Evolutionary conservation across 306 rosid species (phyloP).

Genomic region (Prunus mira): DNA sequence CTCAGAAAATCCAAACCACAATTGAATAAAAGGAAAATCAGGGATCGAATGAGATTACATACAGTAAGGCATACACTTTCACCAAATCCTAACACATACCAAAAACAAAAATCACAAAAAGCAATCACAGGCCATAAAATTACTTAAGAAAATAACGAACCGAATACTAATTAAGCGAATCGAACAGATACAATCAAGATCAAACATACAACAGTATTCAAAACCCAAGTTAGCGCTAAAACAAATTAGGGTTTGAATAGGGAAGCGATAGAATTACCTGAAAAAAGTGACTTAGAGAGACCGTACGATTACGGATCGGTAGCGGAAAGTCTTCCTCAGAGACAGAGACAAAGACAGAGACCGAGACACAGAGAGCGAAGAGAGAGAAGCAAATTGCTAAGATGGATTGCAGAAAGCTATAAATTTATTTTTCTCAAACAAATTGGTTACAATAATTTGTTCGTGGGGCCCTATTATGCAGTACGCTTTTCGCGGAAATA

Average conservation of each 20-base stretch:
- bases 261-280: constrained; percentile 17
- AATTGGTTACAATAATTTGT: not conserved
- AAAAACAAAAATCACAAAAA: not conserved
- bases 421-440: not conserved
- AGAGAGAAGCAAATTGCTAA: constrained; percentile 4
- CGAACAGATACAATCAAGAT: not conserved
- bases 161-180: not conserved
- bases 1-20: not conserved
- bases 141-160: not conserved
- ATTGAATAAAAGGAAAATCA: not conserved
- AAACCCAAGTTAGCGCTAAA: not conserved
- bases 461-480: not conserved
- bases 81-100: not conserved
- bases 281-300: not conserved
- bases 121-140: not conserved
- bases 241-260: not conserved
- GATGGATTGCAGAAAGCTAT: constrained; percentile 14
- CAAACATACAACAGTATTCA: not conserved
- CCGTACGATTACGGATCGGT: constrained; percentile 6
- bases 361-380: not conserved
- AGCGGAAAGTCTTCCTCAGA: constrained; percentile 5
- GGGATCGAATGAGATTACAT: not conserved
- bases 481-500: not conserved
- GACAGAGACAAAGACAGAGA: not conserved
- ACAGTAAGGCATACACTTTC: not conserved